phyloP scores from a whole-genome alignment of 345 rosid genomes.

The Salix suchowensis region DNA sequence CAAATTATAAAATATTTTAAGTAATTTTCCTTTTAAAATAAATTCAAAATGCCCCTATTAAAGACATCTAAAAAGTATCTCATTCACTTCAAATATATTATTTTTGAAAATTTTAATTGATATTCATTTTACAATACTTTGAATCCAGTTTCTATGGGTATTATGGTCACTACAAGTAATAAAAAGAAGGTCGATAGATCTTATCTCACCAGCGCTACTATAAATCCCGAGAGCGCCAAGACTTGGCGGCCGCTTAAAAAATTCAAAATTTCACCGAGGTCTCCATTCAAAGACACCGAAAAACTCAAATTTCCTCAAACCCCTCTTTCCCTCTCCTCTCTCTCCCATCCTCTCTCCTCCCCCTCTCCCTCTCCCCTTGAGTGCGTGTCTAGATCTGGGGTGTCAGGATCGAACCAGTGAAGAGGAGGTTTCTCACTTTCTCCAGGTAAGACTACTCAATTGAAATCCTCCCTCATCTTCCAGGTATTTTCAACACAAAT shows the following conservation, averaged over 20 bases:
- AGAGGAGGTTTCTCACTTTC: not conserved
- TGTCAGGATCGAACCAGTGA: not conserved
- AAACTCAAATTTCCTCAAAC: not conserved
- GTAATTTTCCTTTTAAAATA: too few relatives aligned
- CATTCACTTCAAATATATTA: too few relatives aligned
- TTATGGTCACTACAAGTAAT: too few relatives aligned
- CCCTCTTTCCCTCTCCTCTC: not conserved
- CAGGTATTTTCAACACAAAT: not conserved
- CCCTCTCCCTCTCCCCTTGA: not conserved
- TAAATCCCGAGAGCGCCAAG: conserved; percentile 6
- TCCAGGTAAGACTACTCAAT: not conserved
- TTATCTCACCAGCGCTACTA: not conserved
- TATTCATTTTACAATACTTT: too few relatives aligned
- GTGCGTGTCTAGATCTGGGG: not conserved
- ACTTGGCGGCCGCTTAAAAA: conserved; percentile 6
- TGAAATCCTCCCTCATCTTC: not conserved
- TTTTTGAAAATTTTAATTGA: too few relatives aligned
- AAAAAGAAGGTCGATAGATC: too few relatives aligned
- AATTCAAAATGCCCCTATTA: too few relatives aligned
- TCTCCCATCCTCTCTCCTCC: too few relatives aligned
- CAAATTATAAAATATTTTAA: too few relatives aligned
- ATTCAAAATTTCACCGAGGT: conserved; percentile 1
- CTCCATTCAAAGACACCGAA: not conserved
- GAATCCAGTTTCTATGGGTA: too few relatives aligned
- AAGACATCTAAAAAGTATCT: too few relatives aligned